phyloP scores from a whole-genome alignment of 2,329 filamentous ascomycete species.

The Botryotinia convoluta region DNA sequence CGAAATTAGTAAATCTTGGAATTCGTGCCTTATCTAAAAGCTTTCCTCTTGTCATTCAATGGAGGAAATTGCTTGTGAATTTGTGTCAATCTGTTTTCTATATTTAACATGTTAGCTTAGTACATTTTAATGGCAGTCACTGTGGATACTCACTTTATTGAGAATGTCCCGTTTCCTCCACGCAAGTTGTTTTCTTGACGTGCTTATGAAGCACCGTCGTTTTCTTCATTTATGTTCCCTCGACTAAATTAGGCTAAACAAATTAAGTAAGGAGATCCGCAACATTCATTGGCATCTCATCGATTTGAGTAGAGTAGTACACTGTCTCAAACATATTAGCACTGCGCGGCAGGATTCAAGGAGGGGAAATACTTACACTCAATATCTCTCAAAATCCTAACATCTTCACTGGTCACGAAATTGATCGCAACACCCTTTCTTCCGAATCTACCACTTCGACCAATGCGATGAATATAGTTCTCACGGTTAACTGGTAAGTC shows the following conservation, averaged over 20 bases:
- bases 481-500: constrained; percentile 97
- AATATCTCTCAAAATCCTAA: constrained; percentile 94
- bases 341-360: background rate
- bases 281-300: constrained; percentile 81
- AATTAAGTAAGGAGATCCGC: constrained; percentile 40
- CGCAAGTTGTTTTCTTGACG: constrained; percentile 27
- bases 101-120: background rate
- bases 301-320: constrained; percentile 75
- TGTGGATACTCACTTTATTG: constrained; percentile 29
- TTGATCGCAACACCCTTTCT: constrained; percentile 99
- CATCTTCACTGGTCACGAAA: constrained; percentile 97
- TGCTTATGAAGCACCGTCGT: constrained; percentile 25
- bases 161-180: constrained; percentile 36
- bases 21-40: background rate
- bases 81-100: constrained; percentile 5
- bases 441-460: constrained; percentile 90
- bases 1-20: background rate
- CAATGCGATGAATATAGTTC: constrained; percentile 99
- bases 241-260: background rate
- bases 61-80: background rate
- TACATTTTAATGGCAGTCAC: too few relatives aligned
- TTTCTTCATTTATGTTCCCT: background rate
- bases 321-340: constrained; percentile 42
- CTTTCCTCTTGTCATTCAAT: background rate
- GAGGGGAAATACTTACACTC: constrained; percentile 62